Evolutionary conservation across 1,139 yeast species (phyloP).

Genomic region (Candida sp.): DNA sequence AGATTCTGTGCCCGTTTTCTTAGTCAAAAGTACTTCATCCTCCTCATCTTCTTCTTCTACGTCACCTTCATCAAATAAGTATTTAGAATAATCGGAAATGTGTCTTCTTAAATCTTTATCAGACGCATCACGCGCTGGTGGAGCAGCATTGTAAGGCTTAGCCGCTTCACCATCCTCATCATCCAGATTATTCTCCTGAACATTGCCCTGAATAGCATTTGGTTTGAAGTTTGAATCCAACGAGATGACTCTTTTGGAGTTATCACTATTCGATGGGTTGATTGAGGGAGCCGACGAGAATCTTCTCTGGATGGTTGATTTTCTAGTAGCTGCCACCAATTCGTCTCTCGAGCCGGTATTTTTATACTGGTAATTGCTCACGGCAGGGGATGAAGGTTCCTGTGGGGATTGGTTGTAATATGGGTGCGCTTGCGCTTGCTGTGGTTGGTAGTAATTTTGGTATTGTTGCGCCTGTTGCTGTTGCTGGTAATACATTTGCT

Average conservation of each 20-base stretch:
- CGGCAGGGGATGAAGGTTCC: no score
- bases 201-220: not conserved
- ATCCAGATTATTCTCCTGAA: conserved; percentile 8
- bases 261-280: not conserved
- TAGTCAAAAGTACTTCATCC: conserved; percentile 3
- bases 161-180: conserved; percentile 9
- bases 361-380: no score
- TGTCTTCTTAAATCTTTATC: conserved; percentile 16
- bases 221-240: conserved; percentile 25
- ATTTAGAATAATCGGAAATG: conserved; percentile 34
- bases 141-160: conserved; percentile 1
- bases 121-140: conserved; percentile 4
- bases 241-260: conserved; percentile 16
- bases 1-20: conserved; percentile 9
- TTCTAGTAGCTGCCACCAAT: conserved; percentile 28
- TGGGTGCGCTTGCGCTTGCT: not conserved
- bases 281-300: conserved; percentile 33
- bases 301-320: conserved; percentile 32
- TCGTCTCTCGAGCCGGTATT: conserved; percentile 12
- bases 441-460: not conserved
- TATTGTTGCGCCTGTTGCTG: not conserved
- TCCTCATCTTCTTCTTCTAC: conserved; percentile 11
- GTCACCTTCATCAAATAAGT: conserved; percentile 22
- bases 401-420: not conserved
- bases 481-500: no score